These are phyloP conservation scores for Andrographis paniculata DNA, from an alignment of 305 asterid species.

Conservation along the genomic window DNA sequence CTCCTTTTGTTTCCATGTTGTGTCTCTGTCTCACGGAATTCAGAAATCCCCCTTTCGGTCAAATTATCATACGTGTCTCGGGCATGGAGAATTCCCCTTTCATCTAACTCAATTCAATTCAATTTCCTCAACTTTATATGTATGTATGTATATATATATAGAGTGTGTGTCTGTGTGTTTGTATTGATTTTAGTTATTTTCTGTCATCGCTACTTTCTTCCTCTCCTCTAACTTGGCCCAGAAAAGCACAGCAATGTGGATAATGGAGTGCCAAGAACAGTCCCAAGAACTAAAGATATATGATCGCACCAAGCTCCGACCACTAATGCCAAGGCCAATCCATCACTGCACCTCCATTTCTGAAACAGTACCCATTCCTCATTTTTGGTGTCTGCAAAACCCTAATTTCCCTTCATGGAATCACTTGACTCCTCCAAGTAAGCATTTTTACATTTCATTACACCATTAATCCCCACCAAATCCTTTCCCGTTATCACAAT, in stretches of 20 bases:
- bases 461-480: not conserved
- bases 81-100: slow-evolving; percentile 6
- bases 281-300: slow-evolving; percentile 1
- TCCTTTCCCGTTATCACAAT: not conserved
- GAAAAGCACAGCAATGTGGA: slow-evolving; percentile 13
- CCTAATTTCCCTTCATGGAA: slow-evolving; percentile 19
- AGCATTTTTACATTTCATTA: too few species aligned
- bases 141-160: too few species aligned
- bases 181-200: too few species aligned
- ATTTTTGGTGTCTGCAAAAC: slow-evolving; percentile 15
- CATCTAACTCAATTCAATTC: not conserved
- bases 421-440: slow-evolving; percentile 7
- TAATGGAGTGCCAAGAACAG: slow-evolving; percentile 13
- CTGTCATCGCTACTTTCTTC: too few species aligned
- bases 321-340: slow-evolving; percentile 21
- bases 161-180: too few species aligned
- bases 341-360: not conserved
- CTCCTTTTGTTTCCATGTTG: slow-evolving; percentile 23
- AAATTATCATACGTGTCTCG: slow-evolving; percentile 6
- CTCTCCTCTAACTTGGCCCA: too few species aligned
- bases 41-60: slow-evolving; percentile 7
- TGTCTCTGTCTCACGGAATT: slow-evolving; percentile 22
- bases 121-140: too few species aligned
- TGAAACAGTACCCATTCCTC: slow-evolving; percentile 1
- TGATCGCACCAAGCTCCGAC: slow-evolving; percentile 17